These are phyloP conservation scores for Alternaria metachromatica DNA, from an alignment of 2,329 filamentous ascomycete genomes.

Conservation along the genomic window DNA sequence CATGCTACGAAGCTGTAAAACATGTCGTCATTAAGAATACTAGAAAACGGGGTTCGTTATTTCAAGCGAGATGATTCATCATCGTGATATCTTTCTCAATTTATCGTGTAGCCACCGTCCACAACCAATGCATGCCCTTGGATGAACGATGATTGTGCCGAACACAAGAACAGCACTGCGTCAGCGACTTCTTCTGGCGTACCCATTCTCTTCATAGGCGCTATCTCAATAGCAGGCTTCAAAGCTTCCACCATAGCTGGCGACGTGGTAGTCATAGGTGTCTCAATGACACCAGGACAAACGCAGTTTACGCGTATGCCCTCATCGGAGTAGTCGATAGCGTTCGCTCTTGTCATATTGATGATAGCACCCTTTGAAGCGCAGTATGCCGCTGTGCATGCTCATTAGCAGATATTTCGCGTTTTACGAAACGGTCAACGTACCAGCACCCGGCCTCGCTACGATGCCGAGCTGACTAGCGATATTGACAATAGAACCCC, in stretches of 20 bases:
- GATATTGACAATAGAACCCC: constrained; percentile 62
- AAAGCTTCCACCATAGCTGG: constrained; percentile 40
- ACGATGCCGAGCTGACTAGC: constrained; percentile 59
- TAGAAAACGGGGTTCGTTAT: neutral
- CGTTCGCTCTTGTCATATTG: constrained; percentile 63
- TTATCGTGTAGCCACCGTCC: constrained; percentile 52
- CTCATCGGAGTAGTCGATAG: constrained; percentile 61
- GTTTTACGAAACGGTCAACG: neutral
- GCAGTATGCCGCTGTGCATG: constrained; percentile 60
- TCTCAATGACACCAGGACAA: constrained; percentile 60
- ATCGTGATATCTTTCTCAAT: constrained; percentile 10
- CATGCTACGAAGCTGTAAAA: constrained; percentile 20
- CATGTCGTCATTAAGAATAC: neutral
- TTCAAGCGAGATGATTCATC: neutral
- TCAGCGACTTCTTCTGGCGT: constrained; percentile 62
- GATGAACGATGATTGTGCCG: constrained; percentile 61
- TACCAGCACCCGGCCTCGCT: constrained; percentile 33
- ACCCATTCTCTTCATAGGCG: constrained; percentile 58
- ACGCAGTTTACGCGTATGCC: constrained; percentile 66
- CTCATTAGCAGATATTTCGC: neutral
- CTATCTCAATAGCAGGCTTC: constrained; percentile 51
- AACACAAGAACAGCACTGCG: constrained; percentile 59
- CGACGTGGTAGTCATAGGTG: constrained; percentile 44
- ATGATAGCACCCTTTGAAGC: constrained; percentile 66
- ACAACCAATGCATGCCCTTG: constrained; percentile 57